Percentiles rank a stretch among this genome's conserved stretches.
These are phyloP conservation scores for Artemisia annua DNA, from an alignment of 129 eudicot species.

Conservation along the genomic window DNA sequence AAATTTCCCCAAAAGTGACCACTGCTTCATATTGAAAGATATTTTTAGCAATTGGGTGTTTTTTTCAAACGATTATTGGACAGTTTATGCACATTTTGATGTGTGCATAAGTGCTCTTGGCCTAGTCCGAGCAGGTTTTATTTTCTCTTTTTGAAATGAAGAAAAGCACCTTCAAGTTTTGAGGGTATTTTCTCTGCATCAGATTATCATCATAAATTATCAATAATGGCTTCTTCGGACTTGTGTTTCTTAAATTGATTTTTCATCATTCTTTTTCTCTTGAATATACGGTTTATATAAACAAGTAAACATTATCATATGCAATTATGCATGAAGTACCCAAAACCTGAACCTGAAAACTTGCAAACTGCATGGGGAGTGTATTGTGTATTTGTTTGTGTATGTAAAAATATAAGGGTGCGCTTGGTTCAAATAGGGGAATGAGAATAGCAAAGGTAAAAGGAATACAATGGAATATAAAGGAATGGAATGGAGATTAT, in stretches of 20 bases:
- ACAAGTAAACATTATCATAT: too few relatives aligned
- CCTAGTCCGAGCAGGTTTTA: slow-evolving; percentile 1
- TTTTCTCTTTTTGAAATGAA: slow-evolving; percentile 18
- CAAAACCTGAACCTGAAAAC: too few relatives aligned
- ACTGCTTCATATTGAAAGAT: slow-evolving; percentile 31
- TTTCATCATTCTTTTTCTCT: neutral
- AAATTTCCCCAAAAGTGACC: slow-evolving; percentile 26
- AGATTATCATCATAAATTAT: slow-evolving; percentile 19
- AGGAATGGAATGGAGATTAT: too few relatives aligned
- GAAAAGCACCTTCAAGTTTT: slow-evolving; percentile 11
- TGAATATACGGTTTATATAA: neutral
- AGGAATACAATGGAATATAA: too few relatives aligned
- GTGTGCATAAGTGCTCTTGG: slow-evolving; percentile 20
- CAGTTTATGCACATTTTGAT: slow-evolving; percentile 34
- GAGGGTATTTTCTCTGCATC: slow-evolving; percentile 15
- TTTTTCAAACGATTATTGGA: slow-evolving; percentile 23
- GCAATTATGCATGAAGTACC: too few relatives aligned
- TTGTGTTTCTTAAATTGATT: neutral
- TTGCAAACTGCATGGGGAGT: too few relatives aligned
- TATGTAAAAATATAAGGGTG: too few relatives aligned
- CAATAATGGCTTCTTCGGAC: slow-evolving; percentile 11
- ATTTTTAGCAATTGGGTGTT: slow-evolving; percentile 25
- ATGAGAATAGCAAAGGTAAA: too few relatives aligned
- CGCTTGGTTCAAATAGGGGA: too few relatives aligned
- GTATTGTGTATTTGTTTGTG: too few relatives aligned